phyloP scores from a whole-genome alignment of 352 stramenopile species.

The Aphanomyces astaci region DNA sequence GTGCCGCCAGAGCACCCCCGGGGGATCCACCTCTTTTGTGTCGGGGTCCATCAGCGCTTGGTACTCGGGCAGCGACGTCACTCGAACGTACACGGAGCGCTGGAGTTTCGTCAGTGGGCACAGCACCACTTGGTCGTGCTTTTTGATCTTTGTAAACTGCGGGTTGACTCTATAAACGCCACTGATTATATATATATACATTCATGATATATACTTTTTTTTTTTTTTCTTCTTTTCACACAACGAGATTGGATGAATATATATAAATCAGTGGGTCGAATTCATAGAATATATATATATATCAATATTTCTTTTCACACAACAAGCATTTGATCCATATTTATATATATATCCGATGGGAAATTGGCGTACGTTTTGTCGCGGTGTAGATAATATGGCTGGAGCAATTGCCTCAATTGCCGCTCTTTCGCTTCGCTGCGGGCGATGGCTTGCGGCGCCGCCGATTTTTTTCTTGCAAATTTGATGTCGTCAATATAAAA shows the following conservation, averaged over 20 bases:
- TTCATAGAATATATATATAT: too few species aligned
- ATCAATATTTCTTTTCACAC: too few species aligned
- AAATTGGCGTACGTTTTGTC: slow-evolving; percentile 35
- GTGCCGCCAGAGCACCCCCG: slow-evolving; percentile 54
- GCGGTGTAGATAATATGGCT: slow-evolving; percentile 57
- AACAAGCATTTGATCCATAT: neutral
- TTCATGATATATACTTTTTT: too few species aligned
- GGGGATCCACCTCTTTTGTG: slow-evolving; percentile 56
- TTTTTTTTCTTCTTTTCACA: too few species aligned
- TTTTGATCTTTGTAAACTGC: slow-evolving; percentile 59
- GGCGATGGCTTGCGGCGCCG: slow-evolving; percentile 45
- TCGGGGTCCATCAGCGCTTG: slow-evolving; percentile 54
- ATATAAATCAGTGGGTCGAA: too few species aligned
- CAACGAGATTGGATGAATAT: too few species aligned
- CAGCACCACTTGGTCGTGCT: slow-evolving; percentile 72
- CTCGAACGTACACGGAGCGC: slow-evolving; percentile 55
- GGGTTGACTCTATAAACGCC: slow-evolving; percentile 53
- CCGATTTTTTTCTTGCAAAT: slow-evolving; percentile 73
- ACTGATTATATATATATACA: too few species aligned
- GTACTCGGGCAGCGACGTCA: slow-evolving; percentile 66
- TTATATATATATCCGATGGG: neutral
- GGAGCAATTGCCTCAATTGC: slow-evolving; percentile 44
- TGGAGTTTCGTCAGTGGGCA: slow-evolving; percentile 68
- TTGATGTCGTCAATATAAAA: slow-evolving; percentile 81
- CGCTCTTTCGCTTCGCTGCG: slow-evolving; percentile 62